Evolutionary conservation across 2,329 filamentous ascomycete species (phyloP).

Genomic region (Incumbomyces lentus): DNA sequence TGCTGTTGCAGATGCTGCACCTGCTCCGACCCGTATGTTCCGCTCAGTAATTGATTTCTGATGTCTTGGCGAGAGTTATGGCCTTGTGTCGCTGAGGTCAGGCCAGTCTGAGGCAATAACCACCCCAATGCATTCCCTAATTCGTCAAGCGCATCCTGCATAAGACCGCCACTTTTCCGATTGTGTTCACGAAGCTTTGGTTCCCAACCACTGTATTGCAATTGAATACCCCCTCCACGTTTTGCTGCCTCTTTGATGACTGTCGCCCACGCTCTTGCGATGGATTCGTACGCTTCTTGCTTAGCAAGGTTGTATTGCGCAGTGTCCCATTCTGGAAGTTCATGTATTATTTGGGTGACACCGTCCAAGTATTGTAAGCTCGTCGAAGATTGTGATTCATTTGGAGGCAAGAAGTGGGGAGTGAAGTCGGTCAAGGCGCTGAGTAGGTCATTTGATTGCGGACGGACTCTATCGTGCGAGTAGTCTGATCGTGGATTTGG

Average conservation of each 20-base stretch:
- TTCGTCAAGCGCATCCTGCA: conserved; percentile 69
- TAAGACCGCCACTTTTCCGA: conserved; percentile 68
- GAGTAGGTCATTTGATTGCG: conserved; percentile 67
- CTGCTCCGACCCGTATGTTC: conserved; percentile 42
- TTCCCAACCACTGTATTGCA: conserved; percentile 90
- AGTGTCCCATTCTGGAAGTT: conserved; percentile 81
- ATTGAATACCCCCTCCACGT: conserved; percentile 74
- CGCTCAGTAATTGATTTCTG: conserved; percentile 46
- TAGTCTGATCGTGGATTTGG: conserved; percentile 82
- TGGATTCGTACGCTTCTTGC: conserved; percentile 91
- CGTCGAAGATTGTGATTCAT: conserved; percentile 70
- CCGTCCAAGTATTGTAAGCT: conserved; percentile 83
- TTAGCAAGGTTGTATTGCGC: conserved; percentile 85
- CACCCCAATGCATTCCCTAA: conserved; percentile 66
- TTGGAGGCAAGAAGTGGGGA: conserved; percentile 85
- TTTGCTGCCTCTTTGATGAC: conserved; percentile 88
- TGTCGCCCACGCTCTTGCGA: conserved; percentile 82
- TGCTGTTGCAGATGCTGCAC: not conserved
- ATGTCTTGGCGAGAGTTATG: conserved; percentile 34
- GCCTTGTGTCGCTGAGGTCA: conserved; percentile 23
- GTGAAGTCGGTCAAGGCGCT: conserved; percentile 91
- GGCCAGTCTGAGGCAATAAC: conserved; percentile 47
- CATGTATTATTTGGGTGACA: conserved; percentile 81
- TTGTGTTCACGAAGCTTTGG: conserved; percentile 80
- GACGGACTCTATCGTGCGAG: conserved; percentile 83